Base-by-base conservation (phyloP, 2,329 filamentous ascomycete species). In the Pseudogymnoascus sp. region DNA sequence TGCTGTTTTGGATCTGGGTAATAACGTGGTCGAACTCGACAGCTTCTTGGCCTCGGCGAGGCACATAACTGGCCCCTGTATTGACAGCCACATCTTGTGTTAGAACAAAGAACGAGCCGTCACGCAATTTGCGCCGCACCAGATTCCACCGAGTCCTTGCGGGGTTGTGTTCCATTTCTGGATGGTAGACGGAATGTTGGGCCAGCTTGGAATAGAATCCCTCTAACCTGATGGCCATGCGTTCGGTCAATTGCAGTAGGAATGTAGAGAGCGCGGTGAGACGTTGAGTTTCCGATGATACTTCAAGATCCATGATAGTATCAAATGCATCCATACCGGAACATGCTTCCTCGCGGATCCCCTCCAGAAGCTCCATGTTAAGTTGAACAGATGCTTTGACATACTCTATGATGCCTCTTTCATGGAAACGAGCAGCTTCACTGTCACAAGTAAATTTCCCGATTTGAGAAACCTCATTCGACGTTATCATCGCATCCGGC, bases 321-420 rank as follows among this genome's bases (percentile, higher is more conserved):
- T 78, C 79, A 26, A 81, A 81, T 0, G 81, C 81, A 64, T 83
- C 80, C 79, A 83, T 83, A 7, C 81, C 81, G 21, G 74, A 73
- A 60, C 80, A 82, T 0, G 78, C 79, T 65, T 83, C 81, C 58
- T 80, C 77, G 6, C 81, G 76, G 1, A 83, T 77, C 61, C 81
- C 78, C 64, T 83, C 80, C 2, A 83, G 74, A 1, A 83, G 76
- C 61, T 78, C 77, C 60, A 83, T 81, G 52, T 83, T 80, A 2
- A 81, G 74, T 64, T 79, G 73, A 0, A 82, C 78, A 2, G 77
- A 79, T 62, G 74, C 76, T 14, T 75, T 73, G 0, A 80, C 80
- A 63, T 83, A 83, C 58, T 74, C 71, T 52, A 82, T 78, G 59
- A 83, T 77, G 4, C 81, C 80, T 1, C 77, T 76, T 65, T 83